Conservation (phyloP, 108 stramenopile genomes). For the Skeletonema grethae region DNA sequence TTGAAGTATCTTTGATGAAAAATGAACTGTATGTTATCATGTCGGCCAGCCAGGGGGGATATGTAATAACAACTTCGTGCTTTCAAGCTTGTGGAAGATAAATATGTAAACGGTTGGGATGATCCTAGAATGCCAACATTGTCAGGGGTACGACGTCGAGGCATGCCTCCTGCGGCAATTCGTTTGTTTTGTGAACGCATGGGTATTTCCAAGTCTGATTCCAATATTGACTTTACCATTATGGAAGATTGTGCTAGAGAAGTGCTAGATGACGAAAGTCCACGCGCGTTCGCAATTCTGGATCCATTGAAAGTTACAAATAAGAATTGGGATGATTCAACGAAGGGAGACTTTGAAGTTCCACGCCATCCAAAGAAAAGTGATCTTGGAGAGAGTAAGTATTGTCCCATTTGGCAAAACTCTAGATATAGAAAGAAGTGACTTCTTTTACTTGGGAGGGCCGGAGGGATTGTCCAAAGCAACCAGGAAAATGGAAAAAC, state of each 20-base stretch:
- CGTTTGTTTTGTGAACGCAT: slow-evolving; percentile 88
- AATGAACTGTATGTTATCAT: too few relatives aligned
- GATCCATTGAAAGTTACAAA: slow-evolving; percentile 87
- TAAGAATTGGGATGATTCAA: slow-evolving; percentile 75
- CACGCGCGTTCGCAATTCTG: slow-evolving; percentile 80
- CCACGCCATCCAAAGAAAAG: slow-evolving; percentile 83
- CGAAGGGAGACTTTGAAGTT: slow-evolving; percentile 67
- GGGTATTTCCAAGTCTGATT: slow-evolving; percentile 90
- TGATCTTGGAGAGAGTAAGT: slow-evolving; percentile 80
- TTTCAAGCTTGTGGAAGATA: slow-evolving; percentile 84
- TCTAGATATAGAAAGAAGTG: slow-evolving; percentile 80
- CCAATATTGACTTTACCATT: slow-evolving; percentile 80
- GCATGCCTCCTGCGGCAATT: slow-evolving; percentile 84
- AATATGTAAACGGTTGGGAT: slow-evolving; percentile 84
- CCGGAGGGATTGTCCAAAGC: slow-evolving; percentile 72
- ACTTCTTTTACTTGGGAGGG: slow-evolving; percentile 89
- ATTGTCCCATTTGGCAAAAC: slow-evolving; percentile 80
- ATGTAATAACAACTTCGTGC: too few relatives aligned
- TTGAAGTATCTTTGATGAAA: too few relatives aligned
- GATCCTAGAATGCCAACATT: slow-evolving; percentile 89
- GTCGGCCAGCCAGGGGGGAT: too few relatives aligned
- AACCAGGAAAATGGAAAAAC: too few relatives aligned
- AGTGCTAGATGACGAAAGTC: slow-evolving; percentile 79
- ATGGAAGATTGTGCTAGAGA: slow-evolving; percentile 88
- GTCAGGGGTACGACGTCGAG: slow-evolving; percentile 84